Conservation (phyloP, 106 monocot species). For the Acanthochlamys bracteata region DNA sequence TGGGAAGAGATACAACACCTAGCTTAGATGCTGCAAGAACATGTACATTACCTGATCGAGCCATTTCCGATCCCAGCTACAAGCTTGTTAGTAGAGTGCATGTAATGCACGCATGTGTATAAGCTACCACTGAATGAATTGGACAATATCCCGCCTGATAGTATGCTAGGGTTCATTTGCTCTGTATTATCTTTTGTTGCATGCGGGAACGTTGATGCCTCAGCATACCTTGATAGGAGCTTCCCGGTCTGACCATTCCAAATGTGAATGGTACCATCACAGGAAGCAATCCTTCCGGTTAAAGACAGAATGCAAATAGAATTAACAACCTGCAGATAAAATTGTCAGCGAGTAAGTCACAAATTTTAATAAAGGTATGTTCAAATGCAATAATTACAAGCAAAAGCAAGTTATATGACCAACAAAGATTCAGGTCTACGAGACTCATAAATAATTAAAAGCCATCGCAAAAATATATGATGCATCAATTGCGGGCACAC, state of each 20-base stretch:
- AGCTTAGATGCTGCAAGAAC: too few species aligned
- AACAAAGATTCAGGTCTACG: too few species aligned
- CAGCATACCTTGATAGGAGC: slow-evolving; percentile 65
- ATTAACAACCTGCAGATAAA: slow-evolving; percentile 72
- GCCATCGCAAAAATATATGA: too few species aligned
- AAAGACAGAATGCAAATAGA: slow-evolving; percentile 53
- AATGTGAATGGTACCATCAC: slow-evolving; percentile 94
- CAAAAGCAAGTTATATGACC: too few species aligned
- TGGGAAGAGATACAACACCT: too few species aligned
- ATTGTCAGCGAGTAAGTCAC: too few species aligned
- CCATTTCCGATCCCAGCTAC: slow-evolving; percentile 91
- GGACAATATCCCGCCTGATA: slow-evolving; percentile 73
- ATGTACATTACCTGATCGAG: slow-evolving; percentile 60
- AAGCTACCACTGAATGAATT: slow-evolving; percentile 77
- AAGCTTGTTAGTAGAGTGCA: slow-evolving; percentile 54
- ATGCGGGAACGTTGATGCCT: slow-evolving; percentile 40
- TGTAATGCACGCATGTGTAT: slow-evolving; percentile 86
- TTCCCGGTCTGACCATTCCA: slow-evolving; percentile 94
- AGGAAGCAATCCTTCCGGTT: slow-evolving; percentile 79
- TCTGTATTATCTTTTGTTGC: slow-evolving; percentile 40
- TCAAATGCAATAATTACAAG: too few species aligned
- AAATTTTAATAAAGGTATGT: too few species aligned
- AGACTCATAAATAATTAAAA: too few species aligned
- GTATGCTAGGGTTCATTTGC: slow-evolving; percentile 45
- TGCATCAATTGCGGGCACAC: too few species aligned